phyloP scores from a whole-genome alignment of 345 rosid genomes.

The Clausena lansium region DNA sequence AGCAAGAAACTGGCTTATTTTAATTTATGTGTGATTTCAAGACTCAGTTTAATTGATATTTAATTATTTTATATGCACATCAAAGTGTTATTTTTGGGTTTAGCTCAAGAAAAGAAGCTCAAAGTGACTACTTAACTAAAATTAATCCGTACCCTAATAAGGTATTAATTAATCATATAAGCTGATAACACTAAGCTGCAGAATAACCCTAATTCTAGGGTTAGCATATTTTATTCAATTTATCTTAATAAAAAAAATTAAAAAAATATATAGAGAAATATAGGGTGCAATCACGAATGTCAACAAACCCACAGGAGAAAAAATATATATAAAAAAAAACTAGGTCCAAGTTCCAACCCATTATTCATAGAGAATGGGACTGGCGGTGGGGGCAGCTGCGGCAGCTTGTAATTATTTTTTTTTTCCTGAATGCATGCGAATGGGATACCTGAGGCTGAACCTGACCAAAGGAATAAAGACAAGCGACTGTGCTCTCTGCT shows the following conservation, averaged over 20 bases:
- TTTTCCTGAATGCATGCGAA: background rate
- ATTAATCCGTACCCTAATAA: background rate
- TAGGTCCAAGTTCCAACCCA: conserved; percentile 6
- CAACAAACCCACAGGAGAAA: background rate
- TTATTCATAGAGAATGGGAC: background rate
- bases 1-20: background rate
- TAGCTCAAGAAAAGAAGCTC: background rate
- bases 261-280: background rate
- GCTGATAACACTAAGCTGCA: background rate
- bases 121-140: background rate
- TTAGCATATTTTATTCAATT: background rate
- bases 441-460: background rate
- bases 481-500: background rate
- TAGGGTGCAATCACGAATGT: background rate
- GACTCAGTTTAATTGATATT: background rate
- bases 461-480: background rate
- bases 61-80: background rate
- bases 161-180: background rate
- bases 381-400: background rate
- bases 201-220: background rate
- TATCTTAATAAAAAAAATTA: background rate
- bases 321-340: background rate
- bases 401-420: background rate
- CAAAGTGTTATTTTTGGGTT: background rate
- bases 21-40: background rate